Evolutionary conservation across 108 stramenopile species (phyloP).

Genomic region (Hondaea fermentalgiana): DNA sequence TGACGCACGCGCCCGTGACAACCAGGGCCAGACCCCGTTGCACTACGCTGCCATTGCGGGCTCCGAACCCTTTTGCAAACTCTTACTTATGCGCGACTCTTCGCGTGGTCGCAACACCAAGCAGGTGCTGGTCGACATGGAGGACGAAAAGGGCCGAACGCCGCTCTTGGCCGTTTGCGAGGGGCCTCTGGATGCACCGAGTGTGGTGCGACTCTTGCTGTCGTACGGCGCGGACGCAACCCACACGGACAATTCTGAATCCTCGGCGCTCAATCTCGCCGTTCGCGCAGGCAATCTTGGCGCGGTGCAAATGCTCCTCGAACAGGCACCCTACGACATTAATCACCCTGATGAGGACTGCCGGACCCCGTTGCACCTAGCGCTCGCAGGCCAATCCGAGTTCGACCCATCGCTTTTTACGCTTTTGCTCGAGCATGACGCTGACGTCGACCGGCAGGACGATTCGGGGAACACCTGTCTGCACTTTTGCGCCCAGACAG

Average conservation of each 20-base stretch:
- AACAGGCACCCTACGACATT: not conserved
- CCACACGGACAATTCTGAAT: not conserved
- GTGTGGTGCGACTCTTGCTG: not conserved
- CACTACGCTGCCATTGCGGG: not conserved
- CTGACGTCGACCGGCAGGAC: not conserved
- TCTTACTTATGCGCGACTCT: not conserved
- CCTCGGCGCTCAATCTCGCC: not conserved
- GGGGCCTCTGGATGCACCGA: not conserved
- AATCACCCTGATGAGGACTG: not conserved
- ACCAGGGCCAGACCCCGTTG: not conserved
- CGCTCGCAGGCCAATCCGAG: not conserved
- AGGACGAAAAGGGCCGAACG: not conserved
- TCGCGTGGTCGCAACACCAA: not conserved
- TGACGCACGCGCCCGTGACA: not conserved
- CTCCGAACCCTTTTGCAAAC: not conserved
- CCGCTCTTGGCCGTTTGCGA: not conserved
- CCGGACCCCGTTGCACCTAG: not conserved
- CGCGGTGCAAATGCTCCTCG: not conserved
- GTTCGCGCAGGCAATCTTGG: not conserved
- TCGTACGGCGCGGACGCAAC: not conserved
- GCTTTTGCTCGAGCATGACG: not conserved
- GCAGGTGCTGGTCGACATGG: not conserved
- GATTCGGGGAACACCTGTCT: not conserved
- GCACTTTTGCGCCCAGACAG: not conserved
- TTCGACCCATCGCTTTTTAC: not conserved